Conservation (phyloP, 2,329 filamentous ascomycete species). For the Nannizziopsis barbatae region DNA sequence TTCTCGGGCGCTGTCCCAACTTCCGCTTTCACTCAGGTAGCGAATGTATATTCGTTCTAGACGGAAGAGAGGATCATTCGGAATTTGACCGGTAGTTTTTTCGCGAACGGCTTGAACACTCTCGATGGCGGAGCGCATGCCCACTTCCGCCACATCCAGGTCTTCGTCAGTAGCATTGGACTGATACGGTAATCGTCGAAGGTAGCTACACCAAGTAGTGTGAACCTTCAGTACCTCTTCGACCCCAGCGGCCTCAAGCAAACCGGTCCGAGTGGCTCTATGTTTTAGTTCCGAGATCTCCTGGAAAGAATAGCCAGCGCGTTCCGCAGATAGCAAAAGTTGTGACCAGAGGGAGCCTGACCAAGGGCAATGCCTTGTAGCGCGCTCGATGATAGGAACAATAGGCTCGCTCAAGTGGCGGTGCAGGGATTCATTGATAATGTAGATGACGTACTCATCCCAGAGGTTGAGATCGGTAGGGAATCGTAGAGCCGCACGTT, state of each 20-base stretch:
- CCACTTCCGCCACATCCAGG: conserved; percentile 79
- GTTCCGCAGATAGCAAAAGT: conserved; percentile 74
- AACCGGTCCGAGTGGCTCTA: conserved; percentile 71
- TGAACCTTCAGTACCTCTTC: conserved; percentile 84
- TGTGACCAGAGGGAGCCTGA: conserved; percentile 84
- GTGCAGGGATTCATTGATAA: conserved; percentile 45
- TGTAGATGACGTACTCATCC: conserved; percentile 71
- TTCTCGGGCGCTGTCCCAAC: conserved; percentile 62
- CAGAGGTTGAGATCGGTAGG: conserved; percentile 64
- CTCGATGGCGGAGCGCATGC: conserved; percentile 73
- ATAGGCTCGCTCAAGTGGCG: conserved; percentile 39
- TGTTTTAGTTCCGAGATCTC: conserved; percentile 87
- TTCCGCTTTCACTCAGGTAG: conserved; percentile 73
- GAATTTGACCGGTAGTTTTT: conserved; percentile 57
- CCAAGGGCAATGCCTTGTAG: conserved; percentile 85
- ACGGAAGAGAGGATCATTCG: conserved; percentile 79
- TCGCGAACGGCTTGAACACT: conserved; percentile 69
- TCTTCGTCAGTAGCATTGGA: conserved; percentile 67
- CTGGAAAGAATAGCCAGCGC: conserved; percentile 61
- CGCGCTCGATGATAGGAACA: conserved; percentile 64
- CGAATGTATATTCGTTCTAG: conserved; percentile 87
- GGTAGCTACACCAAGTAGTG: conserved; percentile 85
- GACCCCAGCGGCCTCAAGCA: conserved; percentile 76
- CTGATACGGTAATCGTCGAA: conserved; percentile 73
- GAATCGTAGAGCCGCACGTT: conserved; percentile 64